A percentile compares a stretch with the other conserved stretches of the same genome.
phyloP scores from a whole-genome alignment of 257 asterid species.

The Solanum tacnaense region DNA sequence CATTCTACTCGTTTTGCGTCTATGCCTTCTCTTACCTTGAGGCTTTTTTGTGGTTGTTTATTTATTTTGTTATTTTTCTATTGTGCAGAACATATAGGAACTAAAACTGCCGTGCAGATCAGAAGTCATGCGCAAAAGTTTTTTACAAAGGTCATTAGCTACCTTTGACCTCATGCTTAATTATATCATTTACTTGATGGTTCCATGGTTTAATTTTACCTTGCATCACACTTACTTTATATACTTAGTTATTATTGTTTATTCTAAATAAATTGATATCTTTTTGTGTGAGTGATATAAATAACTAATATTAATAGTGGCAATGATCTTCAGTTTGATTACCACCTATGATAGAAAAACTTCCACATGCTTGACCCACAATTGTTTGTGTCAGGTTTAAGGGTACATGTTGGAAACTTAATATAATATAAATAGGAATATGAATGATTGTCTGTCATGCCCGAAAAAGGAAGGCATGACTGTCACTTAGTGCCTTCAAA shows the following conservation, averaged over 20 bases:
- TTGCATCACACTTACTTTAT: background rate
- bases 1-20: background rate
- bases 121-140: constrained; percentile 99
- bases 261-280: background rate
- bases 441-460: background rate
- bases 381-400: background rate
- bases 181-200: background rate
- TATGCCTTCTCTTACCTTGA: background rate
- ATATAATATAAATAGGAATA: background rate
- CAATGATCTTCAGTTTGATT: background rate
- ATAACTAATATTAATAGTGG: background rate
- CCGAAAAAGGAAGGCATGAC: background rate
- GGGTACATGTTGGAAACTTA: background rate
- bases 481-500: background rate
- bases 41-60: constrained; percentile 29
- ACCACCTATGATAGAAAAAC: background rate
- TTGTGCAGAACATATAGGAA: constrained; percentile 92
- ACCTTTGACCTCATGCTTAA: background rate
- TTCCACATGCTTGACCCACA: background rate
- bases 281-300: background rate
- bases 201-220: background rate
- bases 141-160: constrained; percentile 78
- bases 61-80: constrained; percentile 27
- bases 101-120: constrained; percentile 99
- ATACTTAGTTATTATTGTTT: background rate